A percentile compares a stretch with the other conserved stretches of the same genome.
phyloP scores from a whole-genome alignment of 306 rosid genomes.

The Casuarina cunninghamiana region DNA sequence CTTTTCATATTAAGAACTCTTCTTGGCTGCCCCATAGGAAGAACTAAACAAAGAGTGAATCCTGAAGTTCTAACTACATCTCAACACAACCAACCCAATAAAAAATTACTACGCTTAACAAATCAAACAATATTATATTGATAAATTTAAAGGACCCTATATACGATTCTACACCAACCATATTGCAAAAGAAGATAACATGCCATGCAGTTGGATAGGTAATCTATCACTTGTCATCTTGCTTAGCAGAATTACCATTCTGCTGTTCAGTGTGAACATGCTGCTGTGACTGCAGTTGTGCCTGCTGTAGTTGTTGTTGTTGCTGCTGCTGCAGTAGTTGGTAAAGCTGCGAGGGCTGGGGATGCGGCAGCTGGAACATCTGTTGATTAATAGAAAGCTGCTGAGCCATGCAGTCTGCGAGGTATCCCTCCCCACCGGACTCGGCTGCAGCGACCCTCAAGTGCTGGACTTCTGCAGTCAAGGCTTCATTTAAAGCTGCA shows the following conservation, averaged over 20 bases:
- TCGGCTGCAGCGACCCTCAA: constrained; percentile 56
- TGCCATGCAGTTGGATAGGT: constrained; percentile 19
- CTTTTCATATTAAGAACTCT: background rate
- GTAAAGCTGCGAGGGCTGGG: constrained; percentile 42
- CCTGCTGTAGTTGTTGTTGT: constrained; percentile 33
- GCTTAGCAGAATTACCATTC: constrained; percentile 40
- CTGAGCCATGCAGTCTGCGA: constrained; percentile 52
- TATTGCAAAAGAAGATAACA: constrained; percentile 20
- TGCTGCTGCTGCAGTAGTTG: constrained; percentile 37
- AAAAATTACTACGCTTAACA: constrained; percentile 5
- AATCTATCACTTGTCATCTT: constrained; percentile 15
- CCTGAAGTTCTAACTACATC: background rate
- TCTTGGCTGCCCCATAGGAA: background rate
- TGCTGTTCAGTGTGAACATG: constrained; percentile 39
- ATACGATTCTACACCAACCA: constrained; percentile 19
- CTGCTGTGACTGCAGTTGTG: constrained; percentile 34
- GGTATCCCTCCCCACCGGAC: constrained; percentile 52
- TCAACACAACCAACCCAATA: background rate
- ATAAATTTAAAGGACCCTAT: constrained; percentile 5
- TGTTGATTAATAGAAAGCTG: constrained; percentile 60
- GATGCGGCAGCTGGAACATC: constrained; percentile 52
- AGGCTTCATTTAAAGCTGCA: constrained; percentile 77
- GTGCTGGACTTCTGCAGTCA: constrained; percentile 72
- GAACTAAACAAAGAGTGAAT: background rate
- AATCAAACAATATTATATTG: background rate